Percentiles rank a stretch among this genome's conserved stretches.
These are phyloP conservation scores for Juglanconis oblonga DNA, from an alignment of 2,329 filamentous ascomycete species.

Conservation along the genomic window DNA sequence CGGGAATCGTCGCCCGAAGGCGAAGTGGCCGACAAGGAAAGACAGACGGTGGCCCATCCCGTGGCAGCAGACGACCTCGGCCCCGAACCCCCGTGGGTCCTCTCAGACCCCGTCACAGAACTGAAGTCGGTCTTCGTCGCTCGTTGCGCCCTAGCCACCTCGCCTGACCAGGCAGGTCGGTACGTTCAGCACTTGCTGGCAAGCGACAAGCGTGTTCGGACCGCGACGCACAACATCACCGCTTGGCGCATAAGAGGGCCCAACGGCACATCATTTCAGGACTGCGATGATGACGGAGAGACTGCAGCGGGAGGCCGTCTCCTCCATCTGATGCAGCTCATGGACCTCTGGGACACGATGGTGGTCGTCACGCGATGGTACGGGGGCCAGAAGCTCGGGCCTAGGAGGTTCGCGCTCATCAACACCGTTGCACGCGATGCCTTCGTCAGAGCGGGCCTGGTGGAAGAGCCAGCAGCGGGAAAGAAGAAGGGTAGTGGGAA, in stretches of 20 bases:
- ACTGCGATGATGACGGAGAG: constrained; percentile 96
- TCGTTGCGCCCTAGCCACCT: constrained; percentile 67
- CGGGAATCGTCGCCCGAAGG: constrained; percentile 21
- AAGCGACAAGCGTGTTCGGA: constrained; percentile 79
- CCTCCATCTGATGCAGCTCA: constrained; percentile 87
- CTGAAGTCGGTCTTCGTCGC: constrained; percentile 88
- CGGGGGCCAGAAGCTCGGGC: constrained; percentile 84
- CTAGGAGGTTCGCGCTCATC: constrained; percentile 86
- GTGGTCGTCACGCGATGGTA: constrained; percentile 96
- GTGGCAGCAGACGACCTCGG: constrained; percentile 15
- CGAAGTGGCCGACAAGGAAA: constrained; percentile 15
- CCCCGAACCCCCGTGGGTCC: constrained; percentile 59
- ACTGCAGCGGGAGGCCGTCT: constrained; percentile 83
- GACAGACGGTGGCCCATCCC: constrained; percentile 1
- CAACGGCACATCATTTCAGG: constrained; percentile 64
- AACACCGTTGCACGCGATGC: constrained; percentile 83
- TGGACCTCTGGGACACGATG: constrained; percentile 90
- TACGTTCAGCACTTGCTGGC: constrained; percentile 74
- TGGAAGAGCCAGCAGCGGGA: constrained; percentile 45
- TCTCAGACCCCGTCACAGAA: constrained; percentile 73
- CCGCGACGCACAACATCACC: constrained; percentile 91
- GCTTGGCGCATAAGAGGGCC: constrained; percentile 79
- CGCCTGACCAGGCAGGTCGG: constrained; percentile 65
- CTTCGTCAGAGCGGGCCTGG: constrained; percentile 72
- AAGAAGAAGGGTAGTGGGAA: constrained; percentile 41